phyloP scores from a whole-genome alignment of 805 yeast species.

The Teunomyces cretensis region DNA sequence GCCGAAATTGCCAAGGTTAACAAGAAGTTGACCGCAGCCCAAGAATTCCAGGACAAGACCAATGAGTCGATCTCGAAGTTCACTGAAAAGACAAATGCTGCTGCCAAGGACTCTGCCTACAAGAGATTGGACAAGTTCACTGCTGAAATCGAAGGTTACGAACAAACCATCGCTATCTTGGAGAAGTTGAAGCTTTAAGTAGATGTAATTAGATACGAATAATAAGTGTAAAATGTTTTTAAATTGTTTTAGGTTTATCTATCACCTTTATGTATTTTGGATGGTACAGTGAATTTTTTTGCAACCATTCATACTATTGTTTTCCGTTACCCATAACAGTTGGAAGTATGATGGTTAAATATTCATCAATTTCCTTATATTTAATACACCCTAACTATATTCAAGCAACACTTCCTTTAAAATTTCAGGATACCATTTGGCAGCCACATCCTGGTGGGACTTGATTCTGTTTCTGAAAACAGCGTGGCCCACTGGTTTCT shows the following conservation, averaged over 20 bases:
- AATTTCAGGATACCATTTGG: conserved; percentile 42
- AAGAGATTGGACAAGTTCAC: conserved; percentile 64
- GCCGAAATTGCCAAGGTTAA: conserved; percentile 83
- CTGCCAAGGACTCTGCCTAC: conserved; percentile 75
- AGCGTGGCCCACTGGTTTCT: conserved; percentile 46
- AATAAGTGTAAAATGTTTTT: not conserved
- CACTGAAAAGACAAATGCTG: conserved; percentile 77
- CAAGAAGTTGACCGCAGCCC: conserved; percentile 69
- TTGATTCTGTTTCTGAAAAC: conserved; percentile 47
- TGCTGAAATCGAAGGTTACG: conserved; percentile 90
- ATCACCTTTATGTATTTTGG: too few species aligned
- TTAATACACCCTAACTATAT: not conserved
- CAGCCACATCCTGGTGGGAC: conserved; percentile 45
- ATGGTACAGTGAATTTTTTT: too few species aligned
- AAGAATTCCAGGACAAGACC: conserved; percentile 57
- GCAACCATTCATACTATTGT: too few species aligned
- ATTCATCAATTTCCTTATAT: not conserved
- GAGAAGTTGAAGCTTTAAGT: conserved; percentile 63
- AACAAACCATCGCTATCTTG: conserved; percentile 80
- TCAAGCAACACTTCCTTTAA: conserved; percentile 29
- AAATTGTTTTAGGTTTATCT: too few species aligned
- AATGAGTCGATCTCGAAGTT: conserved; percentile 81
- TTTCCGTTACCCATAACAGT: too few species aligned
- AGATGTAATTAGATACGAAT: conserved; percentile 10
- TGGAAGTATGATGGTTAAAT: too few species aligned